Conservation (phyloP, 2,329 filamentous ascomycete species). For the Fusarium mundagurra region DNA sequence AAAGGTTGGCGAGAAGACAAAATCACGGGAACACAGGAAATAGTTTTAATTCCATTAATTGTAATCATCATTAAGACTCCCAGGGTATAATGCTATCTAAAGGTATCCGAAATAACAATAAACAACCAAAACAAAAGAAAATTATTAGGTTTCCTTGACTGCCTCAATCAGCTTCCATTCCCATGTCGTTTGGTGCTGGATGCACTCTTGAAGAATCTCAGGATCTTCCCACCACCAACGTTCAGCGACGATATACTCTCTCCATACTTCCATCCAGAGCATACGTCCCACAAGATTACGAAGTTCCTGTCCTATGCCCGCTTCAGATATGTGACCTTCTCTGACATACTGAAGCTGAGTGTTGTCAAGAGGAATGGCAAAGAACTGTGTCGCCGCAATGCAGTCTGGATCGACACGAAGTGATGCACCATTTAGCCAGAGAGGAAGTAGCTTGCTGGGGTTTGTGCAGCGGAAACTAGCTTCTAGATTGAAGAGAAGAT, state of each 20-base stretch:
- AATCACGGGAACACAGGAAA: accelerated
- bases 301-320: conserved; percentile 55
- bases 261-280: conserved; percentile 71
- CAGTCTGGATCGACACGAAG: conserved; percentile 58
- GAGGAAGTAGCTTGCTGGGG: conserved; percentile 65
- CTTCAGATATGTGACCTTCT: conserved; percentile 39
- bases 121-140: background rate
- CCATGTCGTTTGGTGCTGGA: conserved; percentile 63
- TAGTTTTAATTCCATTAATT: accelerated
- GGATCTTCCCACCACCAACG: conserved; percentile 71
- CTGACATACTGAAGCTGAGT: conserved; percentile 19
- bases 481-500: conserved; percentile 68
- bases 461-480: conserved; percentile 66
- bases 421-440: conserved; percentile 66
- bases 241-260: conserved; percentile 57
- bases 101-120: background rate
- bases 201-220: conserved; percentile 63
- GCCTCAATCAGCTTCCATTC: conserved; percentile 66
- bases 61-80: background rate
- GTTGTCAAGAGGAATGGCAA: conserved; percentile 49
- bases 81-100: conserved; percentile 21
- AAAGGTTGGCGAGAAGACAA: accelerated
- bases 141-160: conserved; percentile 53
- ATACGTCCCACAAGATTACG: conserved; percentile 63
- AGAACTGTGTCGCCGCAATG: conserved; percentile 57